Conservation (phyloP, 176 grass and related monocot species). For the Oryza longistaminata region DNA sequence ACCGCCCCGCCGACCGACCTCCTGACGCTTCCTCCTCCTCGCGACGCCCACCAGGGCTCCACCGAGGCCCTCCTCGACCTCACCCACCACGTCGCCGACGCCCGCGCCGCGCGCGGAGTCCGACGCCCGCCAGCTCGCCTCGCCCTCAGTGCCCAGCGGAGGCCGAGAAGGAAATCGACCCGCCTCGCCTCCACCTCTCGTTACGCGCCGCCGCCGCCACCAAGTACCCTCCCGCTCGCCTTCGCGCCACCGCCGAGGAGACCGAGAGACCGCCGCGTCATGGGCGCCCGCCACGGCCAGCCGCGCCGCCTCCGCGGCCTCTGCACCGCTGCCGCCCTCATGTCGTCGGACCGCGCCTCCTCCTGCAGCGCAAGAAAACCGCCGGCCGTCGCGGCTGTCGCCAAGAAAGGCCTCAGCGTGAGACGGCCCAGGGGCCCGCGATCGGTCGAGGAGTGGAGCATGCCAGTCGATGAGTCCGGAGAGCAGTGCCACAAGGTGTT, state of each 20-base stretch:
- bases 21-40: constrained; percentile 64
- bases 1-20: constrained; percentile 22
- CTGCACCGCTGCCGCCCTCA: not conserved
- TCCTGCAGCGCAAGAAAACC: not conserved
- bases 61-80: constrained; percentile 35
- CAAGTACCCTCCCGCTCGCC: not conserved
- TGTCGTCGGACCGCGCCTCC: constrained; percentile 6
- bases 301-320: constrained; percentile 27
- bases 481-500: constrained; percentile 41
- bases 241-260: not conserved
- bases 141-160: constrained; percentile 30
- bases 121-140: constrained; percentile 19
- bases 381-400: not conserved
- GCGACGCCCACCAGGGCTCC: constrained; percentile 54
- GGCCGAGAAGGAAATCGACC: constrained; percentile 39
- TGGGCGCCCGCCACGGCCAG: constrained; percentile 21
- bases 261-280: constrained; percentile 32
- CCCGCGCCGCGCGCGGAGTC: not conserved
- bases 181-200: constrained; percentile 10
- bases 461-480: constrained; percentile 45
- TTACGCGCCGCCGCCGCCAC: not conserved
- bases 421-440: not conserved
- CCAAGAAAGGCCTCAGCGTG: constrained; percentile 7
- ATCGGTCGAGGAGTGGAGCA: constrained; percentile 27
- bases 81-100: constrained; percentile 2